Evolutionary conservation across 2,329 filamentous ascomycete genomes (phyloP).

Genomic region (Colletotrichum eleusines): DNA sequence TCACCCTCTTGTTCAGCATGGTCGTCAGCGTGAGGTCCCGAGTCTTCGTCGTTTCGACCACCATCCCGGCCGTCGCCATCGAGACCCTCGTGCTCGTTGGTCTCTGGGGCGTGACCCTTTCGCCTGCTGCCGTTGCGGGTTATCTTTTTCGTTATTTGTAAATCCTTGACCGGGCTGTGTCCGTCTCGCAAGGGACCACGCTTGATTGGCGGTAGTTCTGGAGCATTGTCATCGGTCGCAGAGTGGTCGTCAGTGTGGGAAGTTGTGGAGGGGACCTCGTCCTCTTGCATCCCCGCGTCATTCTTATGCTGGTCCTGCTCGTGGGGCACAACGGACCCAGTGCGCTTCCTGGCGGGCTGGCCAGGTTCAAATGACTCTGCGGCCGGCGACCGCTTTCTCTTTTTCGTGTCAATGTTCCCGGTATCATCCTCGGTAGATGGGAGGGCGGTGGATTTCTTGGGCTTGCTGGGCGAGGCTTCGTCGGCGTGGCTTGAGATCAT

Average conservation of each 20-base stretch:
- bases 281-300: conserved; percentile 48
- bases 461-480: conserved; percentile 54
- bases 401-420: conserved; percentile 57
- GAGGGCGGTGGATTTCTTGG: conserved; percentile 45
- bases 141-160: conserved; percentile 54
- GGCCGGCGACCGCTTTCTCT: conserved; percentile 63
- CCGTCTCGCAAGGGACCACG: conserved; percentile 50
- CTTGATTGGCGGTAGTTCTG: conserved; percentile 54
- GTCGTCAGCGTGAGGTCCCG: conserved; percentile 66
- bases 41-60: conserved; percentile 55
- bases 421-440: conserved; percentile 49
- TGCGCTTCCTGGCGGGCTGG: conserved; percentile 66
- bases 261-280: conserved; percentile 52
- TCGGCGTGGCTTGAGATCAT: conserved; percentile 54
- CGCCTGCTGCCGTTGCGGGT: conserved; percentile 57
- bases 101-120: conserved; percentile 48
- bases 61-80: conserved; percentile 46
- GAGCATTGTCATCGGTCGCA: conserved; percentile 61
- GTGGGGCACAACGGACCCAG: conserved; percentile 58
- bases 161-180: conserved; percentile 42
- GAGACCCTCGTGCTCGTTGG: conserved; percentile 45
- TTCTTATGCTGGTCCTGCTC: conserved; percentile 52
- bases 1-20: conserved; percentile 67
- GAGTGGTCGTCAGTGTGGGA: conserved; percentile 55
- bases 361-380: conserved; percentile 60